A percentile compares a stretch with the other conserved stretches of the same genome.
Conservation (phyloP, 2,329 filamentous ascomycete genomes). For the Claviceps cyperi region DNA sequence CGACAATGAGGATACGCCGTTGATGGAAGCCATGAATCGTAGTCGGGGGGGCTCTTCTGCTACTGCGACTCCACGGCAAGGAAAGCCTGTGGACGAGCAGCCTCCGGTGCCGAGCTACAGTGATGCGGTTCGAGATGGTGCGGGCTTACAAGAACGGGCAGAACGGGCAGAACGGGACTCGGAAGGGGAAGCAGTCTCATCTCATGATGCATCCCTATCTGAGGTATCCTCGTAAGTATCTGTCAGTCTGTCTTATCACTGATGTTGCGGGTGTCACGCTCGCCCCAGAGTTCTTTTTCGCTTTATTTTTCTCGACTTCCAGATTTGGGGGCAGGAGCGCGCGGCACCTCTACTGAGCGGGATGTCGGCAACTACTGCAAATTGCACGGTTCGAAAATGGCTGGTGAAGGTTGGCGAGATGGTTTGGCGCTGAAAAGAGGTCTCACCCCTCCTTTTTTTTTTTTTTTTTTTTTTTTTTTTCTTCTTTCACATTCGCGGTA, state of each 20-base stretch:
- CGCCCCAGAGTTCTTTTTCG: too few relatives aligned
- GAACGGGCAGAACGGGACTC: slow-evolving; percentile 12
- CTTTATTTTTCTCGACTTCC: too few relatives aligned
- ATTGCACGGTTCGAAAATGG: background rate
- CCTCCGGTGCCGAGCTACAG: slow-evolving; percentile 75
- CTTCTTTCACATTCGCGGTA: background rate
- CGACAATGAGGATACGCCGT: slow-evolving; percentile 42
- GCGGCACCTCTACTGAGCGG: too few relatives aligned
- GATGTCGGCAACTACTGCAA: too few relatives aligned
- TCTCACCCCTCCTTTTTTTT: background rate
- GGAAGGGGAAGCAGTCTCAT: background rate
- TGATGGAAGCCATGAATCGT: slow-evolving; percentile 36
- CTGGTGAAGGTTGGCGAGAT: background rate
- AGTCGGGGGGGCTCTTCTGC: slow-evolving; percentile 35
- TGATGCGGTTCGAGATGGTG: slow-evolving; percentile 49
- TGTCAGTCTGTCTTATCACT: background rate
- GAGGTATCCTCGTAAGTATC: background rate
- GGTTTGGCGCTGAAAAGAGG: background rate
- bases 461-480: background rate
- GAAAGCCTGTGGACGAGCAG: slow-evolving; percentile 4
- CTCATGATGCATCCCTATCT: background rate
- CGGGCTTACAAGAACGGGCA: slow-evolving; percentile 14
- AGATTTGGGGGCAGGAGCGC: too few relatives aligned
- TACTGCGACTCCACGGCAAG: slow-evolving; percentile 16
- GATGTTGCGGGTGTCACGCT: too few relatives aligned